These are phyloP conservation scores for Scutellaria minor DNA, from an alignment of 257 asterid genomes.

Conservation along the genomic window DNA sequence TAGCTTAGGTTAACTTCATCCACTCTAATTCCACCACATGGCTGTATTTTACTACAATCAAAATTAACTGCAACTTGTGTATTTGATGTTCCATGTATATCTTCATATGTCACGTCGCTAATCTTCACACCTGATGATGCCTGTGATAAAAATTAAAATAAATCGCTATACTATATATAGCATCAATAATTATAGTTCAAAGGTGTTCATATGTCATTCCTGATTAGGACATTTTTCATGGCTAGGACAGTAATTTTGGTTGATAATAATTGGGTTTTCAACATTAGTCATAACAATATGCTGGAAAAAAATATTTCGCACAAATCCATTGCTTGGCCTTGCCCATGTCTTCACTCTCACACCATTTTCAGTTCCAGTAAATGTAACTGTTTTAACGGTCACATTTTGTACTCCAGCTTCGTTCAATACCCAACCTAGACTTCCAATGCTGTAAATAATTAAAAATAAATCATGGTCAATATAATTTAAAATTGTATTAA, in stretches of 20 bases:
- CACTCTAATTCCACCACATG: constrained; percentile 45
- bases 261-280: constrained; percentile 54
- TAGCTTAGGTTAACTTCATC: constrained; percentile 37
- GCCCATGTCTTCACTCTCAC: constrained; percentile 72
- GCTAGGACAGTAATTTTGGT: constrained; percentile 64
- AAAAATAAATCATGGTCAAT: neutral
- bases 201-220: constrained; percentile 28
- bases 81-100: constrained; percentile 58
- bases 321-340: constrained; percentile 58
- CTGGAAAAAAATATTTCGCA: constrained; percentile 43
- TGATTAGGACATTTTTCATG: constrained; percentile 42
- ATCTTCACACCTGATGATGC: constrained; percentile 52
- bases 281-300: constrained; percentile 46
- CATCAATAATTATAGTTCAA: no score
- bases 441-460: constrained; percentile 53
- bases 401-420: constrained; percentile 64
- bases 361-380: constrained; percentile 58
- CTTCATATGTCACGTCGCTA: constrained; percentile 46
- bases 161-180: no score
- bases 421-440: constrained; percentile 53
- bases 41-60: constrained; percentile 43
- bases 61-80: constrained; percentile 44
- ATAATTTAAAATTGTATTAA: no score
- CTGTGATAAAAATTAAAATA: neutral
- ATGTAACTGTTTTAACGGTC: constrained; percentile 48